Conservation (phyloP, 768 basidiomycete genomes). For the Termitomyces sp. region DNA sequence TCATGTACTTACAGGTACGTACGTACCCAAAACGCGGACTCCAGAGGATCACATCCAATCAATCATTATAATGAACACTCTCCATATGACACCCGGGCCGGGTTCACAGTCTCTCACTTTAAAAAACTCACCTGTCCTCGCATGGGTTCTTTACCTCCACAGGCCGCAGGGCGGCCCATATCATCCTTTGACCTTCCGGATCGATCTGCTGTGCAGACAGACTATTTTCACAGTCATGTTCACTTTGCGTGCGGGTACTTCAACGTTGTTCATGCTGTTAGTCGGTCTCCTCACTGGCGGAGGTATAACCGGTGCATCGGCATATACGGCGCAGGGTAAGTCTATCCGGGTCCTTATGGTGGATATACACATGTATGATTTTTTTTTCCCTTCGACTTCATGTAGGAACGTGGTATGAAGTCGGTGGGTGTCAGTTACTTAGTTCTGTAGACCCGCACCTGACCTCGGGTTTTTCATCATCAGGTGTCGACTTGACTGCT, state of each 20-base stretch:
- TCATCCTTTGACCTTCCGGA: background rate
- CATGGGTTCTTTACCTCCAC: background rate
- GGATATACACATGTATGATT: background rate
- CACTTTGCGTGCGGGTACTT: background rate
- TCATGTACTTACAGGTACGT: too few relatives aligned
- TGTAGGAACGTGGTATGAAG: slow-evolving; percentile 1
- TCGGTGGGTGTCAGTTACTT: background rate
- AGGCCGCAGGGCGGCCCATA: background rate
- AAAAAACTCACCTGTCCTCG: background rate
- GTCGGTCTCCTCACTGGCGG: background rate
- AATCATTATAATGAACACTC: too few relatives aligned
- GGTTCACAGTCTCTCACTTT: background rate
- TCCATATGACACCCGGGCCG: too few relatives aligned
- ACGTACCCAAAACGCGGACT: too few relatives aligned
- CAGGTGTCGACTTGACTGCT: slow-evolving; percentile 4
- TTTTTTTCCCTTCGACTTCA: background rate
- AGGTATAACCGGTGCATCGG: background rate
- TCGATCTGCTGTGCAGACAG: background rate
- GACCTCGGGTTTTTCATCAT: background rate
- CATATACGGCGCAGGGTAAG: background rate
- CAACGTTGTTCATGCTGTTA: background rate
- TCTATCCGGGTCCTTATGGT: background rate
- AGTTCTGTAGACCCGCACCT: background rate
- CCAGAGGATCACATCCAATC: too few relatives aligned
- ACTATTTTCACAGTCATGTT: background rate